These are phyloP conservation scores for Monilinia fructigena DNA, from an alignment of 2,329 filamentous ascomycete genomes.

Conservation along the genomic window DNA sequence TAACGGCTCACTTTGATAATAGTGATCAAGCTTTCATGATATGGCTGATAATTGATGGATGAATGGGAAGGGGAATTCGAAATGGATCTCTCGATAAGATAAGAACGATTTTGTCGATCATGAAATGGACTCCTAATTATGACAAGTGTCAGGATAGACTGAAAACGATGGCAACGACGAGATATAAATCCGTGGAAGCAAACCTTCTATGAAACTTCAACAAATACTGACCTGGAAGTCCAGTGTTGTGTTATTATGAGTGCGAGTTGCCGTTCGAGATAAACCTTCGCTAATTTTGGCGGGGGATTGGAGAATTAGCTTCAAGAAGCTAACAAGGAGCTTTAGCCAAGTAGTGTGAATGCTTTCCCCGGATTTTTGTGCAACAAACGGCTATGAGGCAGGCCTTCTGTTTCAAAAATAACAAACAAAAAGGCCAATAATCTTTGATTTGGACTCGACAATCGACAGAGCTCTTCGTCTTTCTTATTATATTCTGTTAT, in stretches of 20 bases:
- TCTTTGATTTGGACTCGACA: background rate
- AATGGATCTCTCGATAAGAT: slow-evolving; percentile 16
- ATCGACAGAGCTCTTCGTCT: background rate
- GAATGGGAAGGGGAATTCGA: background rate
- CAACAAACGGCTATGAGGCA: background rate
- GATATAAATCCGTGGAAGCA: background rate
- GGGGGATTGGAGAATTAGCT: background rate
- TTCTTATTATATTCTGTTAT: background rate
- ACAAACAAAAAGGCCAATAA: background rate
- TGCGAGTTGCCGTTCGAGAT: background rate
- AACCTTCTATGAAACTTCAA: background rate
- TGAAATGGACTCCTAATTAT: background rate
- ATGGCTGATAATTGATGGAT: background rate
- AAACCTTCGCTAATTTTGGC: background rate
- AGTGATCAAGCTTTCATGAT: background rate
- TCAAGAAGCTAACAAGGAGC: background rate
- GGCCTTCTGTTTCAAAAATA: background rate
- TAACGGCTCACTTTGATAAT: background rate
- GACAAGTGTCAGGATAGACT: slow-evolving; percentile 1
- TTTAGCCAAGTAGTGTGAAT: background rate
- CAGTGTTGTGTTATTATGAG: background rate
- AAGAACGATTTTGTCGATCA: slow-evolving; percentile 15
- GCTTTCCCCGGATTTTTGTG: slow-evolving; percentile 4
- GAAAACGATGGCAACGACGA: background rate
- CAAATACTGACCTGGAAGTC: slow-evolving; percentile 1